Base-by-base conservation (phyloP, 108 stramenopile genomes). In the Hondaea fermentalgiana region DNA sequence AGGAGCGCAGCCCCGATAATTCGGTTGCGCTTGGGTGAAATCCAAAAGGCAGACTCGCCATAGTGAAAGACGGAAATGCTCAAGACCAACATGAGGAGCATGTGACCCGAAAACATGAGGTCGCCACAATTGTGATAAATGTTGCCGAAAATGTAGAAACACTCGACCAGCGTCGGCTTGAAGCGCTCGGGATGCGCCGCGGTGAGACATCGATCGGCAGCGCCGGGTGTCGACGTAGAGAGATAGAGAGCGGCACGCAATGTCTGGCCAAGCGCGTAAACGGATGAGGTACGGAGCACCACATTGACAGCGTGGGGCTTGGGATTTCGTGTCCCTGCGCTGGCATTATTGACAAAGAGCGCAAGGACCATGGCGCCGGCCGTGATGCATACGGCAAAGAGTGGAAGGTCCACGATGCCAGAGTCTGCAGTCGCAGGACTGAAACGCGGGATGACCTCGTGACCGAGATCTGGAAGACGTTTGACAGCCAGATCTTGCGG, bases 101-200 rank as follows among this genome's bases (percentile, higher is more conserved):
- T 83, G 51, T 83, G 76, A 17, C 76, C 76, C 51, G 76, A 83
- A 83, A 83, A 83, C 76, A 83, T 83, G 4, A 83, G 5, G 51
- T 83, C 76, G n/a, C 76, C 76, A 23, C 76, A 83, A 35, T 83
- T 83, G 51, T 83, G 76, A 83, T 83, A 83, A 6, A 83, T 45
- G 28, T 83, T 28, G 51, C 76, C 76, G 49, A 53, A 47, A 8
- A 12, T 53, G 76, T 83, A 83, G 76, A 83, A 83, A 45, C 45
- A 53, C 51, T 83, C 17, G n/a, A 45, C 45, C 3, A 83, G 28
- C 19, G 49, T 83, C 4, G 76, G 76, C 28, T 83, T 83, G 49
- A 45, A 83, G 8, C 19, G 10, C 49, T 83, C 76, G 23, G 76
- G 76, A 23, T 47, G 45, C 6, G 76, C 76, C 25, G 45, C 76